A percentile compares a stretch with the other conserved stretches of the same genome.
Evolutionary conservation across 116 monocot species (phyloP).

Genomic region (Papilionanthe hybrid): DNA sequence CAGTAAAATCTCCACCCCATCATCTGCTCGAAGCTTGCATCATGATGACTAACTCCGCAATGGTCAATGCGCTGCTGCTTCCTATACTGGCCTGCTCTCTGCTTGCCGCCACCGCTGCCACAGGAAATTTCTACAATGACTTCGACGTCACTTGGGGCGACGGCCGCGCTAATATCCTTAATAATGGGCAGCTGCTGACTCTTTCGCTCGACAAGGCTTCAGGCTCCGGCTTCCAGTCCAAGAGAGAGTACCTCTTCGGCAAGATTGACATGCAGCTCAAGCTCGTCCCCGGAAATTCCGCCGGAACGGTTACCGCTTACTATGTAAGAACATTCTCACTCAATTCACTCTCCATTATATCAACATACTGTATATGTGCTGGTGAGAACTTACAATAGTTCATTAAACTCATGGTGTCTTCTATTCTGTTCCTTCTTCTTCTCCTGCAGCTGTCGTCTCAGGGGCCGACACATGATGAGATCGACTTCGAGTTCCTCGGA

Average conservation of each 20-base stretch:
- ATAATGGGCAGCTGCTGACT: conserved; percentile 15
- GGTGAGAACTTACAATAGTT: not conserved
- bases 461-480: conserved; percentile 35
- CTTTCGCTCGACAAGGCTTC: conserved; percentile 30
- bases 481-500: conserved; percentile 47
- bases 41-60: too few relatives aligned
- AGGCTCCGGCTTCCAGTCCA: conserved; percentile 33
- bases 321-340: conserved; percentile 20
- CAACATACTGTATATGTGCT: not conserved
- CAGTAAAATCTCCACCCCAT: too few relatives aligned
- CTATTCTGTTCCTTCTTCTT: not conserved
- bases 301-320: conserved; percentile 36
- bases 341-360: not conserved
- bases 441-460: conserved; percentile 27
- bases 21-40: too few relatives aligned
- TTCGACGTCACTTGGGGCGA: conserved; percentile 31
- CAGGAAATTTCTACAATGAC: conserved; percentile 17
- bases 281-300: conserved; percentile 33
- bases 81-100: not conserved
- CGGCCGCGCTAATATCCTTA: conserved; percentile 8
- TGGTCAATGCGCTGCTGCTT: too few relatives aligned
- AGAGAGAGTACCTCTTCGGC: conserved; percentile 29
- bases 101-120: not conserved
- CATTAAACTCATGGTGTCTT: not conserved
- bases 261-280: conserved; percentile 34